These are phyloP conservation scores for Populus hybrid DNA, from an alignment of 441 rosid species.

Conservation along the genomic window DNA sequence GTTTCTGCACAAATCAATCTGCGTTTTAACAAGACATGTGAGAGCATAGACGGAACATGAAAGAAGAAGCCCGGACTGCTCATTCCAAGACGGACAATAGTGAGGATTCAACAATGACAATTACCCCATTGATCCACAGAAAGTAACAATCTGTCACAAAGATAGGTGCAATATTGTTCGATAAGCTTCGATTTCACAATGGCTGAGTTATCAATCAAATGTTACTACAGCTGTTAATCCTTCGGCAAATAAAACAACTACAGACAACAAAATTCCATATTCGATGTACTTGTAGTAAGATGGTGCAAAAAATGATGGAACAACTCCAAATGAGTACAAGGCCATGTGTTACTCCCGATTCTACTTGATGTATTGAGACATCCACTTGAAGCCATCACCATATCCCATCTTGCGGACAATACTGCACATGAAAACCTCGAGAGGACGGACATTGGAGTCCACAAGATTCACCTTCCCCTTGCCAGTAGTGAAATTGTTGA, in stretches of 20 bases:
- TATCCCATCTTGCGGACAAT: slow-evolving; percentile 96
- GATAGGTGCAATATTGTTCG: slow-evolving; percentile 18
- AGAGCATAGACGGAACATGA: neutral
- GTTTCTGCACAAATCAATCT: neutral
- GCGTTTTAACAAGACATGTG: neutral
- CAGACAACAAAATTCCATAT: slow-evolving; percentile 21
- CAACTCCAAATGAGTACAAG: slow-evolving; percentile 15
- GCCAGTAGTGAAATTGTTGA: slow-evolving; percentile 82
- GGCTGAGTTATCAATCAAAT: slow-evolving; percentile 19
- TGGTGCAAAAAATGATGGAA: slow-evolving; percentile 24
- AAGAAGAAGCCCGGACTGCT: neutral
- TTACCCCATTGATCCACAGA: slow-evolving; percentile 6
- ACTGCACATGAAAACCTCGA: slow-evolving; percentile 95
- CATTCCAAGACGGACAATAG: neutral
- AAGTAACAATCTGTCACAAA: neutral
- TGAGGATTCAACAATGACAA: neutral
- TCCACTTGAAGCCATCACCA: slow-evolving; percentile 92
- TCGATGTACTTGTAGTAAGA: slow-evolving; percentile 24
- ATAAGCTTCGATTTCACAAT: slow-evolving; percentile 17
- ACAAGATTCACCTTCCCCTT: slow-evolving; percentile 78
- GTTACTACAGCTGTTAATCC: slow-evolving; percentile 15
- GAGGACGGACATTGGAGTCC: slow-evolving; percentile 74
- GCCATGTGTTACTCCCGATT: slow-evolving; percentile 5
- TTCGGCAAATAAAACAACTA: slow-evolving; percentile 7
- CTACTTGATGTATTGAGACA: slow-evolving; percentile 89